These are phyloP conservation scores for Peltaster fructicola DNA, from an alignment of 2,329 filamentous ascomycete species.

Conservation along the genomic window DNA sequence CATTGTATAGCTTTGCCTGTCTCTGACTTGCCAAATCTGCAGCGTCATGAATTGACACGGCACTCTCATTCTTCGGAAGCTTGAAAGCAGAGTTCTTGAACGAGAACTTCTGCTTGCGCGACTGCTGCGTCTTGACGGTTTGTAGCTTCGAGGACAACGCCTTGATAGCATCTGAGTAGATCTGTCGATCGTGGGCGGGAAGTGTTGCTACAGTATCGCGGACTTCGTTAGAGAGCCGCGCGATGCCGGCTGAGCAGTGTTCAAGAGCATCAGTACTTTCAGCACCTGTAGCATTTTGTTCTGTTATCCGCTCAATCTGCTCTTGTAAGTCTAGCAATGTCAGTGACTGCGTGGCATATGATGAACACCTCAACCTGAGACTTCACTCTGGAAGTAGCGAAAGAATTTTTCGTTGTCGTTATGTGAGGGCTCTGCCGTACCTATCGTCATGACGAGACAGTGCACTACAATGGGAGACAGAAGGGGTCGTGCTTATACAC, in stretches of 20 bases:
- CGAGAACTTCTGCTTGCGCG: constrained; percentile 64
- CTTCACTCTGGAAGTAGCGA: constrained; percentile 61
- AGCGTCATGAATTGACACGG: constrained; percentile 38
- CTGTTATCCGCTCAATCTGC: constrained; percentile 51
- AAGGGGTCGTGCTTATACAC: too few relatives aligned
- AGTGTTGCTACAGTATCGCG: constrained; percentile 68
- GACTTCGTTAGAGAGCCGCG: constrained; percentile 64
- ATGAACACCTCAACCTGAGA: constrained; percentile 36
- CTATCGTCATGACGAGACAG: too few relatives aligned
- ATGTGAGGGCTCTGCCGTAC: too few relatives aligned
- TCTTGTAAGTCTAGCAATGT: constrained; percentile 50
- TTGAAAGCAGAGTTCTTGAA: constrained; percentile 40
- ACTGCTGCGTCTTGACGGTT: constrained; percentile 46
- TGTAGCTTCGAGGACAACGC: constrained; percentile 61
- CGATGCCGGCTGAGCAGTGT: constrained; percentile 61
- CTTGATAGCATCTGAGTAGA: constrained; percentile 74
- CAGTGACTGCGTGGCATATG: constrained; percentile 2
- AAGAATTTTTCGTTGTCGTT: constrained; percentile 75
- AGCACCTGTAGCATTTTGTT: constrained; percentile 44
- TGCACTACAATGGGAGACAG: too few relatives aligned
- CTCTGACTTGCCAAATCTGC: constrained; percentile 34
- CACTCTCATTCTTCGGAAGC: constrained; percentile 19
- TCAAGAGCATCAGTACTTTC: constrained; percentile 71
- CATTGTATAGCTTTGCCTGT: constrained; percentile 23
- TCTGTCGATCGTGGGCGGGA: constrained; percentile 75